These are phyloP conservation scores for Botryotinia narcissicola DNA, from an alignment of 2,329 filamentous ascomycete genomes.

Conservation along the genomic window DNA sequence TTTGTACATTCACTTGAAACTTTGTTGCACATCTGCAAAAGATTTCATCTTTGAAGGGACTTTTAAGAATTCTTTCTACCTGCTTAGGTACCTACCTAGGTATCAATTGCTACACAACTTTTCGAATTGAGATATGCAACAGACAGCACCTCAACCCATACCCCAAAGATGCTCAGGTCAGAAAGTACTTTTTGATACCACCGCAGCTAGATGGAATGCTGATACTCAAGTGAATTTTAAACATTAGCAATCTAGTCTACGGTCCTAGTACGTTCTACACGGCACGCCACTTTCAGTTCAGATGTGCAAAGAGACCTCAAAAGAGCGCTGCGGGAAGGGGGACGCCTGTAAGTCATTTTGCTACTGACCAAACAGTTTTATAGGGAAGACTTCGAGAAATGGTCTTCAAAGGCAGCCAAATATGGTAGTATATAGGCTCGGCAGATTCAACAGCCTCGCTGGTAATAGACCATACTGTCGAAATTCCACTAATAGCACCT, in stretches of 20 bases:
- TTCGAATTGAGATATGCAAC: no score
- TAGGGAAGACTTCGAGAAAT: neutral
- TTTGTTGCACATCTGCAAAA: no score
- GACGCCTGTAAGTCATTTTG: neutral
- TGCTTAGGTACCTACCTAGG: no score
- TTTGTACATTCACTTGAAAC: no score
- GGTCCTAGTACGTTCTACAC: neutral
- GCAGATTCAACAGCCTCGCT: neutral
- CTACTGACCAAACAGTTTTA: neutral
- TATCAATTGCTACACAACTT: neutral
- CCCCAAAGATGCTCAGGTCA: neutral
- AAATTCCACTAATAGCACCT: neutral
- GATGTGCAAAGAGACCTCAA: neutral
- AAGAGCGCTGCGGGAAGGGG: neutral
- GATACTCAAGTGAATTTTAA: no score
- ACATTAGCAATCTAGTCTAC: neutral
- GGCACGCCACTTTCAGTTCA: neutral
- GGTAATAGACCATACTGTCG: neutral
- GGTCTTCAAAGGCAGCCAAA: neutral
- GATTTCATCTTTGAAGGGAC: neutral
- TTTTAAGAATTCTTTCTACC: neutral
- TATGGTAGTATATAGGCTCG: fast-evolving
- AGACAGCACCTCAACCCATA: neutral
- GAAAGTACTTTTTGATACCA: neutral
- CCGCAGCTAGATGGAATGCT: no score